Evolutionary conservation across 768 basidiomycete genomes (phyloP).

Genomic region (Lactifluus subvellereus): DNA sequence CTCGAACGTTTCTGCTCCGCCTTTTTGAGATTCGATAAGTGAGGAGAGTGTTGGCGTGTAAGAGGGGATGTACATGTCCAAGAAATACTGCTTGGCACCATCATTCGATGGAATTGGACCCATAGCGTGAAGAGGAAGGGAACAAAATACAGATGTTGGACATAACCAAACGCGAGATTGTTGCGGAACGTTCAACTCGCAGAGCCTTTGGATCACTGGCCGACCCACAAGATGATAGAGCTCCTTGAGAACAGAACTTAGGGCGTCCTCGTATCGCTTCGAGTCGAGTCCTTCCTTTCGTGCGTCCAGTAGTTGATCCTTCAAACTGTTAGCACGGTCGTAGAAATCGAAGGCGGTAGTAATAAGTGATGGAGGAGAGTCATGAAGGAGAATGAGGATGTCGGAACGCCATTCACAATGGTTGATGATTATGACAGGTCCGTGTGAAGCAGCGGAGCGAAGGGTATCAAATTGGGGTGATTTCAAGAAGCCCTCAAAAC

Average conservation of each 20-base stretch:
- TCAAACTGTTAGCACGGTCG: not conserved
- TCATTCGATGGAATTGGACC: not conserved
- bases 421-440: too few species aligned
- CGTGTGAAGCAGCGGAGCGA: not conserved
- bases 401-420: too few species aligned
- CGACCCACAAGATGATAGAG: not conserved
- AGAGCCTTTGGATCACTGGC: not conserved
- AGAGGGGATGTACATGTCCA: too few species aligned
- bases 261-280: not conserved
- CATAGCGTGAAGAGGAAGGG: not conserved
- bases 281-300: not conserved
- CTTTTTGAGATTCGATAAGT: not conserved
- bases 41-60: too few species aligned
- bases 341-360: not conserved
- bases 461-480: not conserved
- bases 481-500: not conserved
- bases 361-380: not conserved
- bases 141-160: too few species aligned
- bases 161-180: too few species aligned
- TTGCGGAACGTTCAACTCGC: not conserved
- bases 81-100: too few species aligned
- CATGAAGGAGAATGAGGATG: too few species aligned
- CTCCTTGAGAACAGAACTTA: not conserved
- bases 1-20: not conserved
- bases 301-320: not conserved